These are phyloP conservation scores for Pseudohalonectria lignicola DNA, from an alignment of 2,329 filamentous ascomycete genomes.

Conservation along the genomic window DNA sequence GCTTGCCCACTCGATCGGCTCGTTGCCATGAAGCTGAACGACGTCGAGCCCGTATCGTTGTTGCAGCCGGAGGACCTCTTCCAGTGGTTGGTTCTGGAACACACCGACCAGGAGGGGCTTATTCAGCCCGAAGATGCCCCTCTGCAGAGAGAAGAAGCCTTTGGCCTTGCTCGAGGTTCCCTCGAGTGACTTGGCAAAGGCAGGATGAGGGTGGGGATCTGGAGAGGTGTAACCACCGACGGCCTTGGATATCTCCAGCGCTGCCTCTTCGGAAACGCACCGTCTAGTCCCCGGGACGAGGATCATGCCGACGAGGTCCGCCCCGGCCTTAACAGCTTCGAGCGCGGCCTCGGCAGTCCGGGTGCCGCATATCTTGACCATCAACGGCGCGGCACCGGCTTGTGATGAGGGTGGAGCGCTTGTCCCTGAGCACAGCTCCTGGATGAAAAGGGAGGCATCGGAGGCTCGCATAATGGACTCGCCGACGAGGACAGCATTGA, in stretches of 20 bases:
- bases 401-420: conserved; percentile 23
- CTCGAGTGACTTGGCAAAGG: too few relatives aligned
- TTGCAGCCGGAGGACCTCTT: conserved; percentile 71
- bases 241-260: conserved; percentile 66
- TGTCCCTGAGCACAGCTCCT: conserved; percentile 61
- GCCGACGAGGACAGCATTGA: conserved; percentile 87
- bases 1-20: conserved; percentile 83
- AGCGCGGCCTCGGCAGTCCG: conserved; percentile 70
- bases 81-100: conserved; percentile 82
- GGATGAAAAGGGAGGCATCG: conserved; percentile 74
- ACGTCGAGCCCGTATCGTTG: conserved; percentile 69
- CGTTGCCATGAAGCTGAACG: conserved; percentile 85
- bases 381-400: conserved; percentile 25
- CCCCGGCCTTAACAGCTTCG: conserved; percentile 73
- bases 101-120: conserved; percentile 79
- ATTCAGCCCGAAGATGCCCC: conserved; percentile 24
- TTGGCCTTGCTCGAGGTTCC: conserved; percentile 13
- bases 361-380: conserved; percentile 95
- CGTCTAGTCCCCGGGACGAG: conserved; percentile 73
- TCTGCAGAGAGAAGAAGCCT: conserved; percentile 53
- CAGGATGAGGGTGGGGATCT: too few relatives aligned
- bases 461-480: conserved; percentile 91
- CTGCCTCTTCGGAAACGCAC: conserved; percentile 67
- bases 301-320: conserved; percentile 89
- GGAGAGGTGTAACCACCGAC: too few relatives aligned